phyloP scores from a whole-genome alignment of 805 yeast species.

The Saccharomyces cerevisiae region DNA sequence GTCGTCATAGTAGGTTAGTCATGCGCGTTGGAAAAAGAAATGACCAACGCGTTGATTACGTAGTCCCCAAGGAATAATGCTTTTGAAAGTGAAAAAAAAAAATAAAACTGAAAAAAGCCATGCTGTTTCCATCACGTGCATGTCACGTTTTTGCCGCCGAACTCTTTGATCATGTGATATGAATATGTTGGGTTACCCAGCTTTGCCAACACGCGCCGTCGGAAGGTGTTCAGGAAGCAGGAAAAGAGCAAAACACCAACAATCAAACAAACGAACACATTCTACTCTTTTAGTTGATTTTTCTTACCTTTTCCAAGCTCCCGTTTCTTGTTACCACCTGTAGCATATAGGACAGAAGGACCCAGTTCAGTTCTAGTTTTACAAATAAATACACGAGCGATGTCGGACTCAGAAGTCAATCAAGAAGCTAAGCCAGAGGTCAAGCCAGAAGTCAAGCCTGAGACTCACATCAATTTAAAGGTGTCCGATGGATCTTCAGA shows the following conservation, averaged over 20 bases:
- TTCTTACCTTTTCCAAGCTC: too few species aligned
- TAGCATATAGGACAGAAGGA: neutral
- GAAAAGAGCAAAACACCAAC: neutral
- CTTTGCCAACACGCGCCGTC: neutral
- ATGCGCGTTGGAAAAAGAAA: neutral
- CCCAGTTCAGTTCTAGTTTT: neutral
- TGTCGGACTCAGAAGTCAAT: slow-evolving; percentile 20
- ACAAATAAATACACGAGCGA: slow-evolving; percentile 1
- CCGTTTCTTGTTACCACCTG: neutral
- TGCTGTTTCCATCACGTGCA: neutral
- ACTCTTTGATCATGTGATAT: neutral
- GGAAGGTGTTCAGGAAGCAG: neutral
- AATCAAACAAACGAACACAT: neutral
- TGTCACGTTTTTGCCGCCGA: neutral
- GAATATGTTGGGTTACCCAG: neutral
- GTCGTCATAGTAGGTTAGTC: neutral
- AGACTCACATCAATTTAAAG: slow-evolving; percentile 84
- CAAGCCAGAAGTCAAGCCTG: slow-evolving; percentile 48
- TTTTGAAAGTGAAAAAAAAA: neutral
- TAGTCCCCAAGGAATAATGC: neutral
- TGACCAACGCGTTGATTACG: neutral
- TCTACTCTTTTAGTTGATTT: neutral
- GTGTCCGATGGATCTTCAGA: slow-evolving; percentile 92
- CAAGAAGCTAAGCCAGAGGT: slow-evolving; percentile 35
- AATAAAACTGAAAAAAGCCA: neutral